Evolutionary conservation across 108 stramenopile species (phyloP).

Genomic region (Stephanodiscus minutulus): DNA sequence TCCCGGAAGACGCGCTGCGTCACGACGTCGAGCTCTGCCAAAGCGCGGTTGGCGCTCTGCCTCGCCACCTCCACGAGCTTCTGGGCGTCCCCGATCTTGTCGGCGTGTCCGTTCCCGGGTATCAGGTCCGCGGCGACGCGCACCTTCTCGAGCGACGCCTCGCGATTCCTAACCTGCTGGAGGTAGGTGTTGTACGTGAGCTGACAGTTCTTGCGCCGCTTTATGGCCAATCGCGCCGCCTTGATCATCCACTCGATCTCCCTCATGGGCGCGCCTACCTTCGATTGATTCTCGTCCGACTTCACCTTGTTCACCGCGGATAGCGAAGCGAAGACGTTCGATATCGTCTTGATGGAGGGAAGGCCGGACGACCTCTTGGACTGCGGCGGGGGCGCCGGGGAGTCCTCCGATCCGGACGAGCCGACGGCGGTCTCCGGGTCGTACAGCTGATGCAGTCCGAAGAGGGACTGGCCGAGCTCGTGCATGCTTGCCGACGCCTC

Average conservation of each 20-base stretch:
- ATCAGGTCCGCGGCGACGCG: constrained; percentile 40
- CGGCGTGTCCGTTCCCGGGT: constrained; percentile 31
- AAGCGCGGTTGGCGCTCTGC: constrained; percentile 45
- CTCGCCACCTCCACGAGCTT: constrained; percentile 44
- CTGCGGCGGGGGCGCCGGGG: constrained; percentile 16
- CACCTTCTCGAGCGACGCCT: constrained; percentile 56
- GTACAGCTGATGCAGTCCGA: constrained; percentile 66
- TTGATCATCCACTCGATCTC: constrained; percentile 73
- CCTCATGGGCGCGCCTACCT: constrained; percentile 73
- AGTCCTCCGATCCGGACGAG: not conserved
- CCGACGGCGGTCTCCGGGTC: constrained; percentile 34
- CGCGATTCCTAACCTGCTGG: constrained; percentile 60
- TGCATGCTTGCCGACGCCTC: constrained; percentile 67
- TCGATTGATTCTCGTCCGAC: constrained; percentile 68
- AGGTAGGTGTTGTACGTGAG: constrained; percentile 67
- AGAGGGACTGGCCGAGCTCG: constrained; percentile 83
- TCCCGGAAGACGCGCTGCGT: constrained; percentile 77
- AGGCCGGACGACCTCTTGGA: constrained; percentile 29
- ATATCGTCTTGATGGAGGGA: constrained; percentile 45
- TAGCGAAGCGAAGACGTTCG: constrained; percentile 62
- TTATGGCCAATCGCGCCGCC: constrained; percentile 79
- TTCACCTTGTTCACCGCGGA: constrained; percentile 64
- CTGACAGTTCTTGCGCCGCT: constrained; percentile 72
- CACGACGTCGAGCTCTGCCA: constrained; percentile 68
- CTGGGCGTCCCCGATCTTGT: constrained; percentile 39